Evolutionary conservation across 805 yeast genomes (phyloP).

Genomic region (Barnettozyma botsteinii): DNA sequence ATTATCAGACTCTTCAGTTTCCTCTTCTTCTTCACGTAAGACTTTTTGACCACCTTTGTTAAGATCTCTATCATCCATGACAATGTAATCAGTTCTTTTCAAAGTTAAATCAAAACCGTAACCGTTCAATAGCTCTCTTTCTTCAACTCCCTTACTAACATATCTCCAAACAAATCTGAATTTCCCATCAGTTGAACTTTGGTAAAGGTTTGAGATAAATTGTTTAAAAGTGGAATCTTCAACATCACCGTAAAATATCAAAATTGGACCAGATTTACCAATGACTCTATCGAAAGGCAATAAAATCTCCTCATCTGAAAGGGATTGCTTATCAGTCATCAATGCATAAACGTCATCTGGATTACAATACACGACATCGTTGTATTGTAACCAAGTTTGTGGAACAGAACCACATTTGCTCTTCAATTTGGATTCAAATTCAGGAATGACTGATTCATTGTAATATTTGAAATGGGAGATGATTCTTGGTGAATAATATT

Average conservation of each 20-base stretch:
- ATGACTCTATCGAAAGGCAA: conserved; percentile 58
- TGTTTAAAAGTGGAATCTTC: conserved; percentile 41
- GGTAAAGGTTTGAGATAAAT: conserved; percentile 54
- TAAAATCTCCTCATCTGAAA: conserved; percentile 15
- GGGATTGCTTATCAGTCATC: conserved; percentile 39
- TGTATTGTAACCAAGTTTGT: conserved; percentile 45
- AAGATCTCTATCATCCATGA: conserved; percentile 51
- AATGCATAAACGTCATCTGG: conserved; percentile 76
- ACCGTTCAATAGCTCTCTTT: conserved; percentile 40
- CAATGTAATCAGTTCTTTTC: conserved; percentile 63
- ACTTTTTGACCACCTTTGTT: conserved; percentile 25
- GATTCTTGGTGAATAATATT: conserved; percentile 54
- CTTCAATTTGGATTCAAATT: conserved; percentile 16
- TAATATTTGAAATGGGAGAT: conserved; percentile 59
- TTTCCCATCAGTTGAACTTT: conserved; percentile 58
- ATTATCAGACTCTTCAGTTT: neutral
- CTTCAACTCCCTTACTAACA: conserved; percentile 32
- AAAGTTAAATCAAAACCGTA: conserved; percentile 62
- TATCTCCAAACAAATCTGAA: conserved; percentile 74
- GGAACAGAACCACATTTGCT: conserved; percentile 23
- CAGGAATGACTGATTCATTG: conserved; percentile 28
- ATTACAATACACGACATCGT: conserved; percentile 54
- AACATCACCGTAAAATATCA: conserved; percentile 65
- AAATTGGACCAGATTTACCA: conserved; percentile 49
- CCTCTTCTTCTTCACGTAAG: conserved; percentile 7